Conservation (phyloP, 306 rosid species). For the Neltuma alba region DNA sequence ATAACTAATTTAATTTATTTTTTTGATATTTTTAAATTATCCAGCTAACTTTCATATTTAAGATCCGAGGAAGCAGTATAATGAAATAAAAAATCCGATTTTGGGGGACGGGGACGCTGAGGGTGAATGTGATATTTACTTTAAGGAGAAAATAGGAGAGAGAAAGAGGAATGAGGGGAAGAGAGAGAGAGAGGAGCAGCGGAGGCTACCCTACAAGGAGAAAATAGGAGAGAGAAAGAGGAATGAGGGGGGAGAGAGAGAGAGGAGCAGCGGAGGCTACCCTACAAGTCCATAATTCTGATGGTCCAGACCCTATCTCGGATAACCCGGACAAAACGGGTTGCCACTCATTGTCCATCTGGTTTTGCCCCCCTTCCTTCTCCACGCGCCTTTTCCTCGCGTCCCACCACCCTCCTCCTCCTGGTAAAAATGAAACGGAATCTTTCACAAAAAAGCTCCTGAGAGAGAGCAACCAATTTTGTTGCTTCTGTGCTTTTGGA, state of each 20-base stretch:
- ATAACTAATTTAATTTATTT: too few relatives aligned
- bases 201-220: neutral
- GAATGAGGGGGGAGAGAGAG: neutral
- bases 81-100: neutral
- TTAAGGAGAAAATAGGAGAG: neutral
- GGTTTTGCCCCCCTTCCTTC: slow-evolving; percentile 19
- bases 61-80: too few relatives aligned
- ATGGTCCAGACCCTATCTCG: neutral
- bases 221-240: too few relatives aligned
- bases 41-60: too few relatives aligned
- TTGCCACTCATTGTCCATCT: slow-evolving; percentile 46
- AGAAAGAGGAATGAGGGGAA: too few relatives aligned
- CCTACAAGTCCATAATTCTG: neutral
- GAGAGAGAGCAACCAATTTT: neutral
- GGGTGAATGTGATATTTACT: neutral
- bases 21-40: too few relatives aligned
- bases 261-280: neutral
- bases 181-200: too few relatives aligned
- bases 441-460: neutral
- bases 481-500: neutral
- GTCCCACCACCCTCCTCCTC: neutral
- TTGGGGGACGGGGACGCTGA: neutral
- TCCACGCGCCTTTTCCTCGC: slow-evolving; percentile 47
- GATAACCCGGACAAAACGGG: slow-evolving; percentile 79
- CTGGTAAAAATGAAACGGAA: neutral